Evolutionary conservation across 1,284 basidiomycete genomes (phyloP).

Genomic region (Athelia sp.): DNA sequence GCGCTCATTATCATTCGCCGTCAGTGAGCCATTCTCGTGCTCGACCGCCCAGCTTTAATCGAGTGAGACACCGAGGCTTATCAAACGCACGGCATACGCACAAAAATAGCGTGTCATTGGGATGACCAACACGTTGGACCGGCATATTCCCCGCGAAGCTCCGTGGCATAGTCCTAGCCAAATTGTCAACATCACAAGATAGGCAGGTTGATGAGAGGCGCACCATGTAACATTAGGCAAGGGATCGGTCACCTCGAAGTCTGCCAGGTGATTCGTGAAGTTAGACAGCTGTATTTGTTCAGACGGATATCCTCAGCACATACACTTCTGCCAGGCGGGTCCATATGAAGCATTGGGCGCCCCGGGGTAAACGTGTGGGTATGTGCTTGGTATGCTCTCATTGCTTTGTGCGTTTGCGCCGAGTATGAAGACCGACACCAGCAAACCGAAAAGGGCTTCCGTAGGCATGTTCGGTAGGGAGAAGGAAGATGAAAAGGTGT

Average conservation of each 20-base stretch:
- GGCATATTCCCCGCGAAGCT: conserved; percentile 67
- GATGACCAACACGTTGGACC: conserved; percentile 58
- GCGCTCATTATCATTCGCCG: conserved; percentile 22
- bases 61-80: no score
- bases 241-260: conserved; percentile 48
- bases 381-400: background rate
- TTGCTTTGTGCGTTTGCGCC: background rate
- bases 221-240: conserved; percentile 62
- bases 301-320: conserved; percentile 13
- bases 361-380: conserved; percentile 34
- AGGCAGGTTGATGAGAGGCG: no score
- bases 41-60: conserved; percentile 48
- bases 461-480: no score
- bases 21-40: conserved; percentile 54
- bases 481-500: no score
- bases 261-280: conserved; percentile 25
- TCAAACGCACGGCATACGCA: no score
- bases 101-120: conserved; percentile 72
- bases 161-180: conserved; percentile 30
- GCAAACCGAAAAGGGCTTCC: background rate
- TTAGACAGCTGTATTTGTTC: conserved; percentile 8
- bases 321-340: conserved; percentile 62
- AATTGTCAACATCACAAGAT: no score
- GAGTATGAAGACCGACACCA: background rate
- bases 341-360: conserved; percentile 46